A percentile compares a stretch with the other conserved stretches of the same genome.
Evolutionary conservation across 1,139 yeast species (phyloP).

Genomic region (Spathaspora jeffriesii): DNA sequence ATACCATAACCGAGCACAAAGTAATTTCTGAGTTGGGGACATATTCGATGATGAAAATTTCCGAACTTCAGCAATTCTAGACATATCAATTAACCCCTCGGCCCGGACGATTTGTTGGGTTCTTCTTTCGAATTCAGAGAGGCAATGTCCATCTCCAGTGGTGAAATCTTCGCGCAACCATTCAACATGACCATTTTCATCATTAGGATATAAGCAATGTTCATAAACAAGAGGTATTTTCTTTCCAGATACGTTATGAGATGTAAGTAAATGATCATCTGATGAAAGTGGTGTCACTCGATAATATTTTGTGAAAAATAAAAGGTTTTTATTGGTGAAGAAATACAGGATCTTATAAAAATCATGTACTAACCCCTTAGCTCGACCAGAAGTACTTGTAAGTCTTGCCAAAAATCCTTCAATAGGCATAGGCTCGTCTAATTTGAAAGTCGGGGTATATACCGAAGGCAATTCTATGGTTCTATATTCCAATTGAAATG

Average conservation of each 20-base stretch:
- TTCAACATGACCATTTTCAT: conserved; percentile 48
- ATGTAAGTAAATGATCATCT: not conserved
- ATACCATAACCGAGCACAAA: conserved; percentile 50
- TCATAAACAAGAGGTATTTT: conserved; percentile 22
- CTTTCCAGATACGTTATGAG: not conserved
- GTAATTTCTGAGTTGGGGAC: conserved; percentile 30
- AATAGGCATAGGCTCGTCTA: conserved; percentile 61
- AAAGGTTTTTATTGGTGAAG: conserved; percentile 58
- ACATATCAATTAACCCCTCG: conserved; percentile 61
- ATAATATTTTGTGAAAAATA: conserved; percentile 58
- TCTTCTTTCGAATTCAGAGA: conserved; percentile 64
- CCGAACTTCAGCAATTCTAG: conserved; percentile 42
- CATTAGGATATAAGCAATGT: conserved; percentile 48
- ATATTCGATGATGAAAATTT: conserved; percentile 27
- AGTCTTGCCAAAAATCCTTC: conserved; percentile 76
- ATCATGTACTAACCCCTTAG: conserved; percentile 38
- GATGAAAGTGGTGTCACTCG: conserved; percentile 50
- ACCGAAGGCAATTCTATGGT: conserved; percentile 11
- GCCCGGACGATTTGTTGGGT: conserved; percentile 57
- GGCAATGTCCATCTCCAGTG: conserved; percentile 55
- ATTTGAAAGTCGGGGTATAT: not conserved
- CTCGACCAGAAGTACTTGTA: conserved; percentile 52
- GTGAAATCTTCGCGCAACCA: conserved; percentile 63
- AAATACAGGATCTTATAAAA: conserved; percentile 62
- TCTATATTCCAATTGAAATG: conserved; percentile 55